Evolutionary conservation across 225 moss, liverwort and hornwort genomes (phyloP).

Genomic region (Rhytidiadelphus loreus): DNA sequence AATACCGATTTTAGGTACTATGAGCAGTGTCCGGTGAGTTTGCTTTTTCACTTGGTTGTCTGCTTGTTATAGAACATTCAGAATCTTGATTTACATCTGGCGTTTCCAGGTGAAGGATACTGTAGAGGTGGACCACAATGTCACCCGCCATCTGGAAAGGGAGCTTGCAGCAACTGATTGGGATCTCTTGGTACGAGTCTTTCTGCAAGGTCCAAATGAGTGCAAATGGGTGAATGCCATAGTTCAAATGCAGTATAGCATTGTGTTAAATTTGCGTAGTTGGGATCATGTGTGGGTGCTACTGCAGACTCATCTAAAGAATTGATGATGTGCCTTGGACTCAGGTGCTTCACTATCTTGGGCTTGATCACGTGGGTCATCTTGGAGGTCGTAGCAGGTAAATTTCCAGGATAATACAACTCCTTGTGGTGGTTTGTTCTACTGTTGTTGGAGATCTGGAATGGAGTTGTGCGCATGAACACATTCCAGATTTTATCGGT

Average conservation of each 20-base stretch:
- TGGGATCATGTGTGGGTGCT: not conserved
- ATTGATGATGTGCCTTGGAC: not conserved
- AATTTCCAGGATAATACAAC: not conserved
- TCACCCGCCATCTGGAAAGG: constrained; percentile 63
- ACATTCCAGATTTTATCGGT: not conserved
- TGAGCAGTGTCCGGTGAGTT: not conserved
- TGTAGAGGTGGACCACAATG: constrained; percentile 70
- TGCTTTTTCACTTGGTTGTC: not conserved
- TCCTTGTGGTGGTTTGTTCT: not conserved
- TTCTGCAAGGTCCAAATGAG: not conserved
- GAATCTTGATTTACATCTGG: not conserved
- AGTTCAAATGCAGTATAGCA: not conserved
- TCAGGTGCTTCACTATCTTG: constrained; percentile 82
- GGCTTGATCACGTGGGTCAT: constrained; percentile 90
- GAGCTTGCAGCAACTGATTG: constrained; percentile 68
- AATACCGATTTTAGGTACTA: not conserved
- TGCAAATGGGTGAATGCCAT: not conserved
- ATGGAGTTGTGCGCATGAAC: not conserved
- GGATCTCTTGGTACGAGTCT: constrained; percentile 63
- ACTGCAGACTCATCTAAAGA: not conserved
- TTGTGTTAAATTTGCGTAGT: not conserved
- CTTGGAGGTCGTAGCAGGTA: constrained; percentile 83
- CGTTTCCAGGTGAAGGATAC: constrained; percentile 70
- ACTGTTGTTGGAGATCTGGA: not conserved
- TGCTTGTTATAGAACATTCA: not conserved